Conservation (phyloP, 176 grass and related monocot species). For the Cenchrus purpureus region DNA sequence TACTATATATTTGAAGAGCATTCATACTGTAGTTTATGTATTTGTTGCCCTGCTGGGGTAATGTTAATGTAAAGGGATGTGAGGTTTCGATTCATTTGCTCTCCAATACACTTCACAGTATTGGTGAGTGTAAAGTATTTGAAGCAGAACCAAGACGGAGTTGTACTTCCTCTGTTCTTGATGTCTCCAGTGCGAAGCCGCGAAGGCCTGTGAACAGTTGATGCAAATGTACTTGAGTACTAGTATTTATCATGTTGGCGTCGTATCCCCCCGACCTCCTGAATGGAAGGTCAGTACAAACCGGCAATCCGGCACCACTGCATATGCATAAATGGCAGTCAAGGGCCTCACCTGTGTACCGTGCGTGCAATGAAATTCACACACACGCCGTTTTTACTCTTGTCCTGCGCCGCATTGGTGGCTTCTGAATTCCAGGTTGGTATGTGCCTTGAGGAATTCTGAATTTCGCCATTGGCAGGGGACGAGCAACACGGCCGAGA, state of each 20-base stretch:
- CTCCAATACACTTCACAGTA: conserved; percentile 13
- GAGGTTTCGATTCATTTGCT: conserved; percentile 27
- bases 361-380: neutral
- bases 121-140: conserved; percentile 18
- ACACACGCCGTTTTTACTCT: neutral
- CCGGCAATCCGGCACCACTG: neutral
- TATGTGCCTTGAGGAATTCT: neutral
- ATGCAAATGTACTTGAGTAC: conserved; percentile 3
- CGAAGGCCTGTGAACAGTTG: neutral
- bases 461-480: neutral
- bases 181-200: neutral
- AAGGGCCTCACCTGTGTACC: neutral
- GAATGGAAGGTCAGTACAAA: conserved; percentile 26
- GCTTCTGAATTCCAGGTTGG: neutral
- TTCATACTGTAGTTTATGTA: conserved; percentile 24
- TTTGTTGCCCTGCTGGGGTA: conserved; percentile 22
- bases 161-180: neutral
- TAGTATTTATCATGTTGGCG: neutral
- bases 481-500: neutral
- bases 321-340: neutral
- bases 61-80: conserved; percentile 45
- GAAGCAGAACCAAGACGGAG: neutral
- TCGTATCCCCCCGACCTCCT: neutral
- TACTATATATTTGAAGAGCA: conserved; percentile 33
- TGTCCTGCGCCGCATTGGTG: neutral